phyloP scores from a whole-genome alignment of 352 stramenopile species.

The Phytophthora capsici region DNA sequence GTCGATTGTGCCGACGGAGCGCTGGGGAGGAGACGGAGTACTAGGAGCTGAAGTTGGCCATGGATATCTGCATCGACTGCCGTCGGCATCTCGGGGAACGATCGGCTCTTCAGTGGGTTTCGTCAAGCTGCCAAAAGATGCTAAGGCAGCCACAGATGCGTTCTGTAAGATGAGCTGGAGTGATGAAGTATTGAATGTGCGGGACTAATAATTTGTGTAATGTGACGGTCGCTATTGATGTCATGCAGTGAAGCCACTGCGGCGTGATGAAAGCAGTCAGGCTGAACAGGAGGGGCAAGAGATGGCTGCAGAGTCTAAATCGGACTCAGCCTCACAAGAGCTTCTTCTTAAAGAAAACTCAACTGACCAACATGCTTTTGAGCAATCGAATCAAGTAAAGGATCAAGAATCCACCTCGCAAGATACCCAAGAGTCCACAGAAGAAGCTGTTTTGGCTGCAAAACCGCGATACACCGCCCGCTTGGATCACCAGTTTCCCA shows the following conservation, averaged over 20 bases:
- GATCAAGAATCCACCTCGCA: neutral
- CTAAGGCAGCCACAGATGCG: slow-evolving; percentile 75
- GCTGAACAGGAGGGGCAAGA: slow-evolving; percentile 7
- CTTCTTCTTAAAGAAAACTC: neutral
- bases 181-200: slow-evolving; percentile 7
- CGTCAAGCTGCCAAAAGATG: slow-evolving; percentile 75
- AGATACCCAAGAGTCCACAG: neutral
- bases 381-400: slow-evolving; percentile 9
- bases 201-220: slow-evolving; percentile 1
- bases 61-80: slow-evolving; percentile 96
- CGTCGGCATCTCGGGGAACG: slow-evolving; percentile 58
- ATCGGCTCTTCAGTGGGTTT: slow-evolving; percentile 81
- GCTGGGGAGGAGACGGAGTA: slow-evolving; percentile 92
- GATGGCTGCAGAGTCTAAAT: neutral
- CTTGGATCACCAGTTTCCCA: slow-evolving; percentile 74
- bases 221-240: slow-evolving; percentile 3
- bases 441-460: neutral
- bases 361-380: slow-evolving; percentile 2
- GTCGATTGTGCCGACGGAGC: slow-evolving; percentile 77
- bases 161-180: slow-evolving; percentile 58
- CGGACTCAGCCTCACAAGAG: neutral
- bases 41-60: slow-evolving; percentile 95
- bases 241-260: slow-evolving; percentile 40
- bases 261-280: slow-evolving; percentile 6
- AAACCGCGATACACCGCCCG: slow-evolving; percentile 61